A percentile compares a stretch with the other conserved stretches of the same genome.
Evolutionary conservation across 129 eudicot species (phyloP).

Genomic region (Flaveria bidentis): DNA sequence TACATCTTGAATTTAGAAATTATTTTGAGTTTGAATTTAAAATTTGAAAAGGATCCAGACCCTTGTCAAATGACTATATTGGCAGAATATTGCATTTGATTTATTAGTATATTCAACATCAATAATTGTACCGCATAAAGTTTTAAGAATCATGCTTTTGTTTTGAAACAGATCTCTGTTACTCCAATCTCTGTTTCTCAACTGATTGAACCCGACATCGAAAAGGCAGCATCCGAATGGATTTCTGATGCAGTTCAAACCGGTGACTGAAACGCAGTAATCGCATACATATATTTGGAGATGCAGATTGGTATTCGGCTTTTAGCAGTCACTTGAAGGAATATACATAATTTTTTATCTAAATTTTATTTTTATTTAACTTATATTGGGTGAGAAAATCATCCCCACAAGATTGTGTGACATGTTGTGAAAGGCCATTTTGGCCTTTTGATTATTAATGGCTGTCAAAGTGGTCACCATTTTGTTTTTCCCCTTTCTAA

Average conservation of each 20-base stretch:
- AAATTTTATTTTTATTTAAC: slow-evolving; percentile 23
- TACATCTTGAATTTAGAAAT: not conserved
- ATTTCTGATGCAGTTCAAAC: slow-evolving; percentile 53
- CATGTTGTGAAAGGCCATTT: slow-evolving; percentile 41
- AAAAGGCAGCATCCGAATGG: slow-evolving; percentile 70
- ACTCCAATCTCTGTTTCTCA: slow-evolving; percentile 58
- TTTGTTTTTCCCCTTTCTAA: slow-evolving; percentile 6
- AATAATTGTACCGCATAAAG: not conserved
- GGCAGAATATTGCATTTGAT: not conserved
- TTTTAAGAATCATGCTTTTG: slow-evolving; percentile 4
- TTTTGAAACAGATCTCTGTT: slow-evolving; percentile 65
- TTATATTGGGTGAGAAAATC: slow-evolving; percentile 31
- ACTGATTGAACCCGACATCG: slow-evolving; percentile 45
- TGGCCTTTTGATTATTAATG: slow-evolving; percentile 35
- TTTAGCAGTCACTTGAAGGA: slow-evolving; percentile 14
- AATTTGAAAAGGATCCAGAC: not conserved
- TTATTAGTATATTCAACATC: not conserved
- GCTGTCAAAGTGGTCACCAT: slow-evolving; percentile 33
- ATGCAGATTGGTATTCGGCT: slow-evolving; percentile 22
- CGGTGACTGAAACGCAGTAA: slow-evolving; percentile 39
- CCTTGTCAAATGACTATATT: not conserved
- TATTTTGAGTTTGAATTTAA: not conserved
- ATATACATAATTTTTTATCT: slow-evolving; percentile 12
- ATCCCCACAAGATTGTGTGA: slow-evolving; percentile 40
- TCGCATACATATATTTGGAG: slow-evolving; percentile 47